Percentiles rank a stretch among this genome's conserved stretches.
These are phyloP conservation scores for Stephania japonica DNA, from an alignment of 164 flowering plant genomes.

Conservation along the genomic window DNA sequence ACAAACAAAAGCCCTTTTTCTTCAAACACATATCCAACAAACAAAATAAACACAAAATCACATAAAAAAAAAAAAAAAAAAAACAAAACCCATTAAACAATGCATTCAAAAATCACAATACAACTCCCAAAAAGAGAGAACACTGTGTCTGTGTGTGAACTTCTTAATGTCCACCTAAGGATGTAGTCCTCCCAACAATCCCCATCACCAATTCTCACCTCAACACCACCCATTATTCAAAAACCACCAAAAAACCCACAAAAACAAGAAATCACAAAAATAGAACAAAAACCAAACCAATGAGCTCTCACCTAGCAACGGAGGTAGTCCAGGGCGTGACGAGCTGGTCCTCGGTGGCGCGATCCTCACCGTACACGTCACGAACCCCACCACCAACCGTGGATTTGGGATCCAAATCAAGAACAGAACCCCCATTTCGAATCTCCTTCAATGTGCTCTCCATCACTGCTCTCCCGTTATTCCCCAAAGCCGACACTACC, in stretches of 20 bases:
- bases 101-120: neutral
- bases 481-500: constrained; percentile 14
- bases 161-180: neutral
- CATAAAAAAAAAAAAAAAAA: too few species aligned
- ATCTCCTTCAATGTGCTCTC: constrained; percentile 38
- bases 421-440: constrained; percentile 28
- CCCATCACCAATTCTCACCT: too few species aligned
- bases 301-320: constrained; percentile 54
- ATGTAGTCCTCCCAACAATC: neutral
- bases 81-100: neutral
- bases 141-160: neutral
- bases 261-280: neutral
- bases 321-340: constrained; percentile 75
- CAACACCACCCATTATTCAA: too few species aligned
- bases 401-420: constrained; percentile 12
- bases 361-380: constrained; percentile 68
- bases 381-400: constrained; percentile 62
- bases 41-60: neutral
- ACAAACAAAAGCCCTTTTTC: too few species aligned
- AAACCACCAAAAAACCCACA: neutral
- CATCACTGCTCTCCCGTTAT: constrained; percentile 23
- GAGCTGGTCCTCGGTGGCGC: constrained; percentile 59
- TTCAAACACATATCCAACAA: too few species aligned
- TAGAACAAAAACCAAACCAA: neutral
- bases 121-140: neutral